Evolutionary conservation across 768 basidiomycete genomes (phyloP).

Genomic region (Macrocybe gigantea): DNA sequence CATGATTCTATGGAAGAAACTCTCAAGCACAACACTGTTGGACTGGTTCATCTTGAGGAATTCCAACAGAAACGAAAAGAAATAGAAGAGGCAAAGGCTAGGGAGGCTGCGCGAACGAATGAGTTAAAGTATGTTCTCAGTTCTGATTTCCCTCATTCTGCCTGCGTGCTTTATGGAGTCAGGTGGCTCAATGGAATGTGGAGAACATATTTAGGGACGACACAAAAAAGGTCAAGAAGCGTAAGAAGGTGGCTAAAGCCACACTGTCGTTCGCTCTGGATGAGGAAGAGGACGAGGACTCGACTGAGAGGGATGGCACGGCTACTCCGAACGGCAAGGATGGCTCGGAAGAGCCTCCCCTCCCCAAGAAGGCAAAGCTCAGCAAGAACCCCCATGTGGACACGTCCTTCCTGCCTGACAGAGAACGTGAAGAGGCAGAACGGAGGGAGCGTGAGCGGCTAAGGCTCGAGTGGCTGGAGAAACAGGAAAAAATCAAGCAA

Average conservation of each 20-base stretch:
- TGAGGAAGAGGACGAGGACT: constrained; percentile 59
- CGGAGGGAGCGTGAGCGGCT: constrained; percentile 84
- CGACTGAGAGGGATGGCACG: constrained; percentile 22
- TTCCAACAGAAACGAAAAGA: constrained; percentile 88
- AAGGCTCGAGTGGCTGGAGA: constrained; percentile 84
- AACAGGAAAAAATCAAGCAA: constrained; percentile 53
- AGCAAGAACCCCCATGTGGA: constrained; percentile 96
- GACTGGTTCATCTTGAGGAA: constrained; percentile 86
- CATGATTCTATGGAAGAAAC: constrained; percentile 93
- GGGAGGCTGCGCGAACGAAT: constrained; percentile 80
- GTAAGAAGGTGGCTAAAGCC: constrained; percentile 84
- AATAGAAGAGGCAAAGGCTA: constrained; percentile 85
- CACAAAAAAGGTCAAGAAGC: constrained; percentile 83
- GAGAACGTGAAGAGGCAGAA: constrained; percentile 94
- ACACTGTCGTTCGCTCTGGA: constrained; percentile 91
- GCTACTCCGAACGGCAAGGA: constrained; percentile 32
- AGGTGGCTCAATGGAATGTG: constrained; percentile 65
- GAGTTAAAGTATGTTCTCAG: constrained; percentile 75
- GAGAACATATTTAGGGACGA: constrained; percentile 87
- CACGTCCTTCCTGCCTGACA: constrained; percentile 96
- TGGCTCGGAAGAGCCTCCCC: constrained; percentile 38
- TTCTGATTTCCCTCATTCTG: constrained; percentile 10
- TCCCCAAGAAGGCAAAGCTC: constrained; percentile 69
- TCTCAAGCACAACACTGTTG: constrained; percentile 86
- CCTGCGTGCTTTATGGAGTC: constrained; percentile 5